Base-by-base conservation (phyloP, 768 basidiomycete genomes). In the Boletus eberwhitei region DNA sequence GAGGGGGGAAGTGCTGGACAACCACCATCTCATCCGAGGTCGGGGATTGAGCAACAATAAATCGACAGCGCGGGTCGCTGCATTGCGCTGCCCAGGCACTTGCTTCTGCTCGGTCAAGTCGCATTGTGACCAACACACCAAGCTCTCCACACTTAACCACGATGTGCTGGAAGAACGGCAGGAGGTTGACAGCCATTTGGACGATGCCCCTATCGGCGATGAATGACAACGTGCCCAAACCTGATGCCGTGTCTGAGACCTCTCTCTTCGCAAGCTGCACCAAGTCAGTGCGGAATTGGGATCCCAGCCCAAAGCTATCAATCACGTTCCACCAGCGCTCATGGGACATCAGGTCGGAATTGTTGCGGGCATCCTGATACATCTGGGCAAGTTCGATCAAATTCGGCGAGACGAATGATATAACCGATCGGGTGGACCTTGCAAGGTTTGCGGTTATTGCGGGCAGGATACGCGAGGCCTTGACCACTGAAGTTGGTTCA, bases 401-500 rank as follows among this genome's bases (percentile, higher is more conserved):
- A 71, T 99, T 99, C 1, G 97, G 97, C 0, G 95, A 88, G 43
- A 85, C 79, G 61, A 85, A 91, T 3, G 85, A 74, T 43, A 97
- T 73, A 3, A 85, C 81, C 5, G 84, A 65, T 42, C 59, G 62
- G 8, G 59, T 52, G 55, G 50, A 54, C 41, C 65, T 65, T 43
- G 75, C 58, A 8, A 75, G 42, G 32, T 72, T 74, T 14, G 76
- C 70, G 5, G 73, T 66, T 47, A 89, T 70, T 1, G 90, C 84
- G 0, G 84, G 79, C 6, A 97, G 65, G 54, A 98, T 84, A 3
- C 77, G 74, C 2, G 76, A 74, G 0, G 90, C 86, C 73, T 98
- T 98, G 42, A 79, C 72, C n/a, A 87, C 78, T 0, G 94, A 97
- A 1, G 97, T 98, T 1, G 97, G 96, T 71, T 99, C 97, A 68